These are phyloP conservation scores for Pseudozyma sp. DNA, from an alignment of 1,284 basidiomycete genomes.

Conservation along the genomic window DNA sequence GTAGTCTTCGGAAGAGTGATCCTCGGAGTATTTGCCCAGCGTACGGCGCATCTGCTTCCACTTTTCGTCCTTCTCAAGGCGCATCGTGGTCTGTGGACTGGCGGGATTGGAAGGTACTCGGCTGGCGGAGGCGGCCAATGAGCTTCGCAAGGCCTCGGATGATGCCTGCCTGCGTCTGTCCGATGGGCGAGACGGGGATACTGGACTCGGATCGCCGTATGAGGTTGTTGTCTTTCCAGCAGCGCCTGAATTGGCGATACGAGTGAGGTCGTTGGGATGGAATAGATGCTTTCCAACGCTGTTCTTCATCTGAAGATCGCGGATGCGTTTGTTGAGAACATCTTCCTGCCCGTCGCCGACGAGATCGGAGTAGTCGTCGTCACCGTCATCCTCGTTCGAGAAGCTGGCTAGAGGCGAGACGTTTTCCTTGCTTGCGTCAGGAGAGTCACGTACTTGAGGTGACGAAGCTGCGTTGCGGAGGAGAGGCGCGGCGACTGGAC, in stretches of 20 bases:
- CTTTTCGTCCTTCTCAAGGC: slow-evolving; percentile 46
- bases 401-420: slow-evolving; percentile 21
- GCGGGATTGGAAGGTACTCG: slow-evolving; percentile 29
- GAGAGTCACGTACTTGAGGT: slow-evolving; percentile 21
- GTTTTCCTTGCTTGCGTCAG: slow-evolving; percentile 4
- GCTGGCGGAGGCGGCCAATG: slow-evolving; percentile 19
- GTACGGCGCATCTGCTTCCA: slow-evolving; percentile 54
- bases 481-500: slow-evolving; percentile 31
- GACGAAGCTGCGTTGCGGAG: slow-evolving; percentile 37
- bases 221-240: slow-evolving; percentile 2
- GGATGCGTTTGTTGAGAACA: slow-evolving; percentile 49
- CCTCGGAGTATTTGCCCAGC: slow-evolving; percentile 56
- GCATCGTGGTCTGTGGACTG: slow-evolving; percentile 38
- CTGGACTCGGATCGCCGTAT: not conserved
- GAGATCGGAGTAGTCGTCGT: slow-evolving; percentile 70
- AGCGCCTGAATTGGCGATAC: slow-evolving; percentile 15
- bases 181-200: slow-evolving; percentile 13
- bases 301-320: slow-evolving; percentile 49
- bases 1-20: slow-evolving; percentile 55
- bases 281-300: slow-evolving; percentile 56
- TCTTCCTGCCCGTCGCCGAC: slow-evolving; percentile 53
- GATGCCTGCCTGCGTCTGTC: slow-evolving; percentile 37
- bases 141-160: slow-evolving; percentile 37
- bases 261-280: slow-evolving; percentile 56
- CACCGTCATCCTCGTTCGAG: slow-evolving; percentile 67